phyloP scores from a whole-genome alignment of 306 rosid species.

The Vigna hirtella region DNA sequence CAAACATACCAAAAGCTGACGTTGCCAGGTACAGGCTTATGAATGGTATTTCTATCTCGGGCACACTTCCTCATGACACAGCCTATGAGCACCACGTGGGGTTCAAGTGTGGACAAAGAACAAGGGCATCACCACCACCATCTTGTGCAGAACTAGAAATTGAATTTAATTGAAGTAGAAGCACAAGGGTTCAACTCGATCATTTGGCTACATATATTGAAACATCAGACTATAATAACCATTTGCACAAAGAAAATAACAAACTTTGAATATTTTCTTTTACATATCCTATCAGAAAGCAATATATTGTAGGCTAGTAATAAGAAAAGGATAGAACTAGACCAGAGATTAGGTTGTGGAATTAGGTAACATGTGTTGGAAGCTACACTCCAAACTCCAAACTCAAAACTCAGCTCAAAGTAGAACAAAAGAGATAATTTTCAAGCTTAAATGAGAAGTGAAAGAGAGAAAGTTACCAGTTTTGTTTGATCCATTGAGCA shows the following conservation, averaged over 20 bases:
- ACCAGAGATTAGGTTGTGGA: background rate
- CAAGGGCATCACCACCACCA: background rate
- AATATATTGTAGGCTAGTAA: background rate
- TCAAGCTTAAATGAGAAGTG: background rate
- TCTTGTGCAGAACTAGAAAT: conserved; percentile 18
- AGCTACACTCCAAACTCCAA: background rate
- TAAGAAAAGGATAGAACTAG: background rate
- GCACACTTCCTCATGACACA: conserved; percentile 22
- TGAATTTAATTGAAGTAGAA: background rate
- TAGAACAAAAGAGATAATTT: background rate
- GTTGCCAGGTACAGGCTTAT: background rate
- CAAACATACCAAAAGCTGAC: conserved; percentile 36
- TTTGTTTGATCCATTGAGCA: conserved; percentile 5
- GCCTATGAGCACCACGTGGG: background rate
- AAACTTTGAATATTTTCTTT: background rate
- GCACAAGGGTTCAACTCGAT: background rate
- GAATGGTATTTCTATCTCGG: conserved; percentile 22
- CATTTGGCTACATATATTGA: conserved; percentile 5
- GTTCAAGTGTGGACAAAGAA: conserved; percentile 5
- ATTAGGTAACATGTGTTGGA: background rate
- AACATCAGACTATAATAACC: background rate
- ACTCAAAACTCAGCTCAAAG: background rate
- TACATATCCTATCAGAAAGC: background rate
- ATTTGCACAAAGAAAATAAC: background rate
- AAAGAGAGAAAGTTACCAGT: conserved; percentile 7